phyloP scores from a whole-genome alignment of 306 rosid genomes.

The Rosa multiflora region DNA sequence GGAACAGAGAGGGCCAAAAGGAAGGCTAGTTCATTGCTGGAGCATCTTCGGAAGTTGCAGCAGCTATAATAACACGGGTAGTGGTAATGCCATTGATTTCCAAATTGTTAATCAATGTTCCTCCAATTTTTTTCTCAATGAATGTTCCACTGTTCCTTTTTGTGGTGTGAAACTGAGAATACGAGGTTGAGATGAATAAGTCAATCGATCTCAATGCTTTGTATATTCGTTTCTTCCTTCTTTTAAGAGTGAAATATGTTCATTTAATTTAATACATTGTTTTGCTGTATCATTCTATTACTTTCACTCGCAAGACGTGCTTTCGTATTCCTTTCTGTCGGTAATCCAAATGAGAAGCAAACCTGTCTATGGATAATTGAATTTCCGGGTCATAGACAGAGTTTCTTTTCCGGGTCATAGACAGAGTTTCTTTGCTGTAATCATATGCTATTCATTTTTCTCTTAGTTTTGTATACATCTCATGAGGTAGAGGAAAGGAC shows the following conservation, averaged over 20 bases:
- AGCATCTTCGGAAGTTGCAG: constrained; percentile 74
- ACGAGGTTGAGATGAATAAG: constrained; percentile 52
- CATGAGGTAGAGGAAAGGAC: neutral
- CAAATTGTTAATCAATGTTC: constrained; percentile 25
- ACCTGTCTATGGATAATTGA: neutral
- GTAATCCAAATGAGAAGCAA: constrained; percentile 9
- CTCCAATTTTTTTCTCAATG: constrained; percentile 27
- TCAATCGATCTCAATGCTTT: constrained; percentile 48
- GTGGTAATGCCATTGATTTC: constrained; percentile 31
- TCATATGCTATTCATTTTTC: too few relatives aligned
- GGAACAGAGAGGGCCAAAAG: constrained; percentile 95
- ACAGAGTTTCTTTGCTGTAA: constrained; percentile 1
- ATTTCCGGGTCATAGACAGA: constrained; percentile 1
- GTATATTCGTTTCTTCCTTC: constrained; percentile 42
- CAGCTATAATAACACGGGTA: constrained; percentile 41
- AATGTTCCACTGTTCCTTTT: constrained; percentile 35
- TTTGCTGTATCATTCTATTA: constrained; percentile 27
- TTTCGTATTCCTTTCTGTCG: neutral
- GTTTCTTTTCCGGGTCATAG: neutral
- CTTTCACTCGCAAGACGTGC: neutral
- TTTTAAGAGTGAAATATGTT: constrained; percentile 57
- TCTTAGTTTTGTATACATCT: neutral
- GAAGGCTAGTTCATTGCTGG: constrained; percentile 85
- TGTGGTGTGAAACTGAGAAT: constrained; percentile 48
- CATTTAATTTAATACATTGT: constrained; percentile 43